phyloP scores from a whole-genome alignment of 2,329 filamentous ascomycete species.

The Colletotrichum eremochloae region DNA sequence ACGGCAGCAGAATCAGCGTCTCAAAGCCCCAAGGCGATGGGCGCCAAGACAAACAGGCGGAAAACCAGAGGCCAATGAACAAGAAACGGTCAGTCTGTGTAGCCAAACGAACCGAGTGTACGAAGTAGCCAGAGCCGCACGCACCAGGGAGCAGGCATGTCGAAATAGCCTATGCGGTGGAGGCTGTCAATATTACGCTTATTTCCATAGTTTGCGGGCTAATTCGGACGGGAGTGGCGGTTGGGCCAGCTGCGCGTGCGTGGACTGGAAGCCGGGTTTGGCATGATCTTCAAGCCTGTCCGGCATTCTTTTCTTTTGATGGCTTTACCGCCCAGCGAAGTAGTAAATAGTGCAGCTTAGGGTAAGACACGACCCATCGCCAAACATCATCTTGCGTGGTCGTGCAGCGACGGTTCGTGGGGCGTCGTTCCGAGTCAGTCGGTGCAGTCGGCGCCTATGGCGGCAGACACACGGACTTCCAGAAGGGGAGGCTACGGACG shows the following conservation, averaged over 20 bases:
- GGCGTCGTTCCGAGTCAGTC: neutral
- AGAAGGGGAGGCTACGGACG: neutral
- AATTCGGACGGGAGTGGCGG: neutral
- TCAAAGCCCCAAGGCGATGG: too few species aligned
- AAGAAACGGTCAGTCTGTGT: neutral
- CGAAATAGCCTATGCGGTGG: slow-evolving; percentile 27
- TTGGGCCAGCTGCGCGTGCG: neutral
- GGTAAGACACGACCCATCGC: neutral
- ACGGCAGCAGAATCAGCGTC: neutral
- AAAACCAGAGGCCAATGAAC: neutral
- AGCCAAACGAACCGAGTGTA: neutral
- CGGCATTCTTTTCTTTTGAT: neutral
- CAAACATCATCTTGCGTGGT: neutral
- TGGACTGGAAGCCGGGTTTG: neutral
- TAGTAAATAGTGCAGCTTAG: neutral
- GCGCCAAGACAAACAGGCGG: neutral
- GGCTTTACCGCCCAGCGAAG: too few species aligned
- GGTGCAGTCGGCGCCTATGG: neutral
- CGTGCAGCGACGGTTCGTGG: neutral
- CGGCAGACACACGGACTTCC: neutral
- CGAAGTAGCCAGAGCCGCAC: neutral
- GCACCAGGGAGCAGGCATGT: slow-evolving; percentile 19
- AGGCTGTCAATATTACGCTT: slow-evolving; percentile 26
- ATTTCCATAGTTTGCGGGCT: slow-evolving; percentile 8
- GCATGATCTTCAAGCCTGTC: neutral